phyloP scores from a whole-genome alignment of 768 basidiomycete species.

The Botryobasidium botryosum region DNA sequence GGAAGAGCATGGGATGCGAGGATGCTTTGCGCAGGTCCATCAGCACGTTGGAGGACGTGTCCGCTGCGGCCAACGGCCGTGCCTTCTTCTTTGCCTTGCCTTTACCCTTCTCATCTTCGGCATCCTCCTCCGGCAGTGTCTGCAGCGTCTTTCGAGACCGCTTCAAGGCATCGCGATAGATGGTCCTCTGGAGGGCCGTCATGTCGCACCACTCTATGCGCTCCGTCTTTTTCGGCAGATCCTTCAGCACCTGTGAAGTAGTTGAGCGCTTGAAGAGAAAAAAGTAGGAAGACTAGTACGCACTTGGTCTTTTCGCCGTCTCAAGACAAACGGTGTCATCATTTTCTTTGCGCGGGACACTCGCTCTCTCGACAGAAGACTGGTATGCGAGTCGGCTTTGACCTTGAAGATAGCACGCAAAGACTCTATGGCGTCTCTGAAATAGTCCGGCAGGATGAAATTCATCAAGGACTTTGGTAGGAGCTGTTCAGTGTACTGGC shows the following conservation, averaged over 20 bases:
- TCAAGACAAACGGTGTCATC: constrained; percentile 97
- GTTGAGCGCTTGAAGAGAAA: background rate
- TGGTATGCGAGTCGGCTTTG: constrained; percentile 78
- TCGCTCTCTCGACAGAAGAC: constrained; percentile 79
- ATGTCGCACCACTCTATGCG: constrained; percentile 92
- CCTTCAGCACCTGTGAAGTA: constrained; percentile 56
- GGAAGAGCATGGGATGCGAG: constrained; percentile 91
- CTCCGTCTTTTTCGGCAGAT: constrained; percentile 84
- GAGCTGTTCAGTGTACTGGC: constrained; percentile 71
- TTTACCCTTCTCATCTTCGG: constrained; percentile 18
- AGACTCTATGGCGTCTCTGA: constrained; percentile 52
- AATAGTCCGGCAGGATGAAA: constrained; percentile 88
- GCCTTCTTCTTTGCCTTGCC: constrained; percentile 41
- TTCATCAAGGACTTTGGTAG: constrained; percentile 85
- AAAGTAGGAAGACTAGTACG: constrained; percentile 7
- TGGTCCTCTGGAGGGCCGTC: constrained; percentile 61
- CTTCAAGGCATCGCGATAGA: constrained; percentile 74
- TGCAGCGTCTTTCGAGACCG: constrained; percentile 64
- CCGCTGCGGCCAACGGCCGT: constrained; percentile 20
- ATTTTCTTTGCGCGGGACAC: constrained; percentile 94
- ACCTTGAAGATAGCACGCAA: constrained; percentile 94
- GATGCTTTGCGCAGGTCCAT: constrained; percentile 98
- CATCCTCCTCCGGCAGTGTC: constrained; percentile 13
- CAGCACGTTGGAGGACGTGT: constrained; percentile 50
- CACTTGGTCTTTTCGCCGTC: constrained; percentile 91